Percentiles rank a stretch among this genome's conserved stretches.
Conservation (phyloP, 2,329 filamentous ascomycete species). For the Aspergillus sp. region DNA sequence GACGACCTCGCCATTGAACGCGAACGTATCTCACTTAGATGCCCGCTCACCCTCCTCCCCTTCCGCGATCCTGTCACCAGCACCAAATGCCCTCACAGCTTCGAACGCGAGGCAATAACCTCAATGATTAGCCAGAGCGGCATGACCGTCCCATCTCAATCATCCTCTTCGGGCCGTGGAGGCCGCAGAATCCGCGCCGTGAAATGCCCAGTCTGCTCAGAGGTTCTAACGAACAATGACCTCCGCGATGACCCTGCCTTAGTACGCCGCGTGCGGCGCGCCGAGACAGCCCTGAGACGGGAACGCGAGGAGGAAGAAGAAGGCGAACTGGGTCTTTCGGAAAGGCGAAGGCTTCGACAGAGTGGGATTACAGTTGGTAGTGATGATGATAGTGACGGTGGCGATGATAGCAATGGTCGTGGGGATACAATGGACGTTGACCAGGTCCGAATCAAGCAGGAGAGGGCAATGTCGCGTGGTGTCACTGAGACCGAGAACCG, state of each 20-base stretch:
- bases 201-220: slow-evolving; percentile 45
- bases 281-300: slow-evolving; percentile 25
- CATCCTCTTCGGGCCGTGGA: slow-evolving; percentile 14
- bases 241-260: slow-evolving; percentile 42
- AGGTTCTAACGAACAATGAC: slow-evolving; percentile 36
- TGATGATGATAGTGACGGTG: slow-evolving; percentile 15
- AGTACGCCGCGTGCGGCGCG: slow-evolving; percentile 38
- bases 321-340: slow-evolving; percentile 14
- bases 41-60: slow-evolving; percentile 48
- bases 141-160: slow-evolving; percentile 24
- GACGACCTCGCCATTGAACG: slow-evolving; percentile 48
- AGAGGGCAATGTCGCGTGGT: slow-evolving; percentile 13
- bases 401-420: neutral
- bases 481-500: neutral
- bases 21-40: slow-evolving; percentile 48
- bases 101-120: slow-evolving; percentile 48
- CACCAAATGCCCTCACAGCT: slow-evolving; percentile 51
- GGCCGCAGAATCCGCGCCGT: slow-evolving; percentile 27
- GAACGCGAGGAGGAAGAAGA: slow-evolving; percentile 34
- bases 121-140: slow-evolving; percentile 42
- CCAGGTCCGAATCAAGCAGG: slow-evolving; percentile 19
- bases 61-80: slow-evolving; percentile 50
- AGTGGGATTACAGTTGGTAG: slow-evolving; percentile 33
- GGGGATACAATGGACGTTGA: neutral
- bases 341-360: slow-evolving; percentile 14